phyloP scores from a whole-genome alignment of 139 green algal genomes.

The Chlamydomonas sp. region DNA sequence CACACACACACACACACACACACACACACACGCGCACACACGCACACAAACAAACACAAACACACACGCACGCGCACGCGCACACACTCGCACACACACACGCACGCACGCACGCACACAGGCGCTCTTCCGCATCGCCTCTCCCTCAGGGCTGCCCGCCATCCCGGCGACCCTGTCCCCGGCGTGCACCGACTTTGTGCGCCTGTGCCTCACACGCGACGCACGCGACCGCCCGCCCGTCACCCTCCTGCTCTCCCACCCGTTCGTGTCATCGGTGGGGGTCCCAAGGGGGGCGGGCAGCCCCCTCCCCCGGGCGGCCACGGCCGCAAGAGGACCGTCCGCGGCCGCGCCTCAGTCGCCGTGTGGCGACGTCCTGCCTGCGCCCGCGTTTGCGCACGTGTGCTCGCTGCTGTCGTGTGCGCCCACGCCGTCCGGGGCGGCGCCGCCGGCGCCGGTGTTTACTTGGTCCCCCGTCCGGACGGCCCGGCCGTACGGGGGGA shows the following conservation, averaged over 20 bases:
- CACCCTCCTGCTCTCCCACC: conserved; percentile 48
- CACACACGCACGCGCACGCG: too few species aligned
- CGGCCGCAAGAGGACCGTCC: conserved; percentile 4
- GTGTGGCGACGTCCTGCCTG: not conserved
- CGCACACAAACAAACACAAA: too few species aligned
- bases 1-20: conserved; percentile 1
- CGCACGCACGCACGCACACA: too few species aligned
- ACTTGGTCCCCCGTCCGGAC: too few species aligned
- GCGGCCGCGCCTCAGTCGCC: not conserved
- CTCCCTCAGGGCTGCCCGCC: conserved; percentile 51
- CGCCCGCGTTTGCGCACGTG: not conserved
- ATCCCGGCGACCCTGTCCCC: conserved; percentile 58
- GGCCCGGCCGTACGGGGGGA: too few species aligned
- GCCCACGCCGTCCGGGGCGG: too few species aligned
- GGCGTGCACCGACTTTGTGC: conserved; percentile 77
- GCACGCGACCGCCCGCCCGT: conserved; percentile 44
- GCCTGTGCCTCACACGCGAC: conserved; percentile 69
- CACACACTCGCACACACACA: too few species aligned
- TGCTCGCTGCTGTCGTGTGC: not conserved
- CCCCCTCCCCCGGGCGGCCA: not conserved
- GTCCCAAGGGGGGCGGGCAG: not conserved
- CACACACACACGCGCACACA: too few species aligned
- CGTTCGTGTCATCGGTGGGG: conserved; percentile 38
- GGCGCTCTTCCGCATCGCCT: conserved; percentile 84
- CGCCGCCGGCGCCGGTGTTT: too few species aligned